Percentiles rank a stretch among this genome's conserved stretches.
Conservation (phyloP, 345 rosid species). For the Citrus hindsii region DNA sequence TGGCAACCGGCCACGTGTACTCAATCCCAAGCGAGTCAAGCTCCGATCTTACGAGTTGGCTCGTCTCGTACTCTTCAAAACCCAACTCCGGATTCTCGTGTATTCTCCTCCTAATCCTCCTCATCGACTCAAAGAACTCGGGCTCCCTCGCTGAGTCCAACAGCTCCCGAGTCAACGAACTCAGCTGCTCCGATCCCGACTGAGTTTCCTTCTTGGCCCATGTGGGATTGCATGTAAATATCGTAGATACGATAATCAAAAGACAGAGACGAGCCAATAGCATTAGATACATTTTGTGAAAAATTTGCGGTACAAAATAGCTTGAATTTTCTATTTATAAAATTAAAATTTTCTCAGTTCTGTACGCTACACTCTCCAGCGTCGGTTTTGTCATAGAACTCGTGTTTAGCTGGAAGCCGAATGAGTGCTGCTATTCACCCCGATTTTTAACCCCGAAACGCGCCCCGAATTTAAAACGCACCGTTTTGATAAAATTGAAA, state of each 20-base stretch:
- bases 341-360: no score
- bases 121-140: conserved; percentile 43
- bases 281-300: background rate
- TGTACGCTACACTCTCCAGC: no score
- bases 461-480: no score
- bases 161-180: conserved; percentile 23
- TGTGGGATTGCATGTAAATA: background rate
- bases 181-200: conserved; percentile 12
- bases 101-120: conserved; percentile 34
- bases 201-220: background rate
- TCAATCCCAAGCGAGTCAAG: conserved; percentile 39
- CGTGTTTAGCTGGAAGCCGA: no score
- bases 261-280: background rate
- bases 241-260: background rate
- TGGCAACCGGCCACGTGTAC: conserved; percentile 48
- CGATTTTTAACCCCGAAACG: no score
- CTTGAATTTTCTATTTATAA: no score
- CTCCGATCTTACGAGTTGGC: conserved; percentile 36
- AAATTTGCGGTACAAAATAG: no score
- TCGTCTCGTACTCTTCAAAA: conserved; percentile 48
- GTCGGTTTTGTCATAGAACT: no score
- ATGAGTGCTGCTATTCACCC: no score
- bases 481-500: no score
- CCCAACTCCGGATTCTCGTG: conserved; percentile 52
- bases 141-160: conserved; percentile 34